Base-by-base conservation (phyloP, 73 alveolate genomes). In the Tetrahymena thermophila region DNA sequence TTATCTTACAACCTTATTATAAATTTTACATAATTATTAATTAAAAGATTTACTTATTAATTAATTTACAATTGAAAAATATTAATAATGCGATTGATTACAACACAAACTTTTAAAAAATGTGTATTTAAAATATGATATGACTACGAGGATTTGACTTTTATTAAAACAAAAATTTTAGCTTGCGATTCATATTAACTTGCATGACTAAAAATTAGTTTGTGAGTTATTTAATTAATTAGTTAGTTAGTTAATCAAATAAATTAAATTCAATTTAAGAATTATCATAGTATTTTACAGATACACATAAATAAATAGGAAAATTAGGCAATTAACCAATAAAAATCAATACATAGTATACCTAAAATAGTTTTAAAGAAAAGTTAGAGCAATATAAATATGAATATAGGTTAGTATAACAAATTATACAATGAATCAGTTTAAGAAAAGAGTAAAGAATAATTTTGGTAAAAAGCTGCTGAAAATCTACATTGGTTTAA, bases 401-500 rank as follows among this genome's bases (percentile, higher is more conserved):
- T 71, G 89, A 31, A 71, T 31, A 13, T 2, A 71, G 89, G 42
- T 28, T 71, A 71, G 19, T 94, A 94, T 85, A 93, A 84, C 28
- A 94, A 35, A 85, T 43, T 85, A 94, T 94, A 85, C 44, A 43
- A 93, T 42, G 83, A 57, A 35, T 50, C 95, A 0, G 14, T 35
- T 34, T 8, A 38, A 34, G 42, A 50, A 15, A 23, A 14, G 16
- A 35, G 93, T 23, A 93, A 57, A 34, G 93, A 93, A 34, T n/a
- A 42, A 34, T 93, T 93, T 93, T 93, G 95, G 95, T 35, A 56
- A 43, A 94, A 95, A 44, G 93, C 93, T 85, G 34, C 94, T 55
- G 57, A 95, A 89, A 56, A 50, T 58, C 85, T 93, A 16, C 94
- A 95, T 85, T 95, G 97, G 97, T 40, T 21, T 8, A 55, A 85